Percentiles rank a stretch among this genome's conserved stretches.
These are phyloP conservation scores for Vanrija sp. DNA, from an alignment of 1,284 basidiomycete genomes.

Conservation along the genomic window DNA sequence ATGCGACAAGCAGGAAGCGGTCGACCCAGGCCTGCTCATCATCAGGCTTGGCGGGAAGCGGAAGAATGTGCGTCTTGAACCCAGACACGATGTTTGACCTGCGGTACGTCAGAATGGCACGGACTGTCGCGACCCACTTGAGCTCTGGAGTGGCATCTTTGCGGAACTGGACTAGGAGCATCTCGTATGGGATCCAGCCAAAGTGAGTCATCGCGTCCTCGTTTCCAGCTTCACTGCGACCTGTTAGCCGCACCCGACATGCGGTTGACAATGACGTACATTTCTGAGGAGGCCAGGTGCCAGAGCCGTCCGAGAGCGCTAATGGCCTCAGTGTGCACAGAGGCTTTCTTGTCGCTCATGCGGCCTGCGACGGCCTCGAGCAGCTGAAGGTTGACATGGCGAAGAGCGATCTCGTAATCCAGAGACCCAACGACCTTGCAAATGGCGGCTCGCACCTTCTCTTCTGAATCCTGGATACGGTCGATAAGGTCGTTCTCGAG, in stretches of 20 bases:
- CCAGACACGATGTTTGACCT: conserved; percentile 30
- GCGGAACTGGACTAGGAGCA: conserved; percentile 56
- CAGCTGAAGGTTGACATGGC: conserved; percentile 67
- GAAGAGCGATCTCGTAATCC: conserved; percentile 85
- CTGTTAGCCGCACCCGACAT: conserved; percentile 1
- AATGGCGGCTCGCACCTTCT: conserved; percentile 79
- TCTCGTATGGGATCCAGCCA: conserved; percentile 83
- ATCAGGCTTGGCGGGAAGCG: conserved; percentile 65
- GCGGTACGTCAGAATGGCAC: background rate
- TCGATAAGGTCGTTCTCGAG: conserved; percentile 70
- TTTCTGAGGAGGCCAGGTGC: conserved; percentile 77
- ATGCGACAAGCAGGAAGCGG: conserved; percentile 69
- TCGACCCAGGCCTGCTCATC: conserved; percentile 80
- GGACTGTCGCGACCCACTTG: conserved; percentile 51
- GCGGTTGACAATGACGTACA: conserved; percentile 56
- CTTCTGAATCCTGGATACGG: conserved; percentile 82
- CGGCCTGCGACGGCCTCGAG: conserved; percentile 67
- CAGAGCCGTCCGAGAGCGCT: conserved; percentile 75
- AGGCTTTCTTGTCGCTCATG: conserved; percentile 78
- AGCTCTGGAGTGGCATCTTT: conserved; percentile 57
- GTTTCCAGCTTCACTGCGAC: conserved; percentile 70
- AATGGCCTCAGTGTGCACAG: conserved; percentile 79
- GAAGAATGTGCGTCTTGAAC: conserved; percentile 71
- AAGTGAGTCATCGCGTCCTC: conserved; percentile 72
- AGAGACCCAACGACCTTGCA: conserved; percentile 77